Evolutionary conservation across 371 early-diverging fungal species (phyloP).

Genomic region (Lichtheimia corymbifera): DNA sequence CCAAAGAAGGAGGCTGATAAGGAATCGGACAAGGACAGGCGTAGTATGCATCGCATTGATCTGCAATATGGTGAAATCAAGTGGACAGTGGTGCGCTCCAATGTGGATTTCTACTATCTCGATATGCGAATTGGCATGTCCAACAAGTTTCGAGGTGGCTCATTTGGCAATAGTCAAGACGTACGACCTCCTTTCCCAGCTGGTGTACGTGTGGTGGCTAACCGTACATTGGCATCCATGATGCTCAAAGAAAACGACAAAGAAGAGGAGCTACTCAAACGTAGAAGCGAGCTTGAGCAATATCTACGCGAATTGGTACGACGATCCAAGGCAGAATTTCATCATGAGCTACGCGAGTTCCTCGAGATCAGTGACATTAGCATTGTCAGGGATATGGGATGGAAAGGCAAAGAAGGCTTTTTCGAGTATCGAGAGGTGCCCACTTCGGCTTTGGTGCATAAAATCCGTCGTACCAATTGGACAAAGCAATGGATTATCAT

Average conservation of each 20-base stretch:
- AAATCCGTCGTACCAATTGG: slow-evolving; percentile 45
- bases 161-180: not conserved
- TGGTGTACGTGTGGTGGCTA: slow-evolving; percentile 35
- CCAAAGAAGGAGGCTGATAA: slow-evolving; percentile 40
- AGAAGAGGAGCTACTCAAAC: slow-evolving; percentile 42
- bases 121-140: slow-evolving; percentile 40
- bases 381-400: slow-evolving; percentile 73
- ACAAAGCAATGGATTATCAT: slow-evolving; percentile 71
- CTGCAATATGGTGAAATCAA: slow-evolving; percentile 79
- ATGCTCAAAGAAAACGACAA: slow-evolving; percentile 29
- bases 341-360: slow-evolving; percentile 76
- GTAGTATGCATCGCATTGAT: slow-evolving; percentile 60
- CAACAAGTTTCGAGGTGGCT: not conserved
- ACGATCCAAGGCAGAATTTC: slow-evolving; percentile 50
- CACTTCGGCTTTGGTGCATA: slow-evolving; percentile 16
- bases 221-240: slow-evolving; percentile 38
- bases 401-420: slow-evolving; percentile 86
- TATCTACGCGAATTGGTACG: slow-evolving; percentile 65
- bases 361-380: slow-evolving; percentile 75
- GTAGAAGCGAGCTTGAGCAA: slow-evolving; percentile 60
- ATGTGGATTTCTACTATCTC: slow-evolving; percentile 70
- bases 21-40: slow-evolving; percentile 25
- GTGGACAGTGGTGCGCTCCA: slow-evolving; percentile 71
- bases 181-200: slow-evolving; percentile 44
- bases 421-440: slow-evolving; percentile 52